Evolutionary conservation across 2,329 filamentous ascomycete genomes (phyloP).

Genomic region (Colletotrichum orbiculare): DNA sequence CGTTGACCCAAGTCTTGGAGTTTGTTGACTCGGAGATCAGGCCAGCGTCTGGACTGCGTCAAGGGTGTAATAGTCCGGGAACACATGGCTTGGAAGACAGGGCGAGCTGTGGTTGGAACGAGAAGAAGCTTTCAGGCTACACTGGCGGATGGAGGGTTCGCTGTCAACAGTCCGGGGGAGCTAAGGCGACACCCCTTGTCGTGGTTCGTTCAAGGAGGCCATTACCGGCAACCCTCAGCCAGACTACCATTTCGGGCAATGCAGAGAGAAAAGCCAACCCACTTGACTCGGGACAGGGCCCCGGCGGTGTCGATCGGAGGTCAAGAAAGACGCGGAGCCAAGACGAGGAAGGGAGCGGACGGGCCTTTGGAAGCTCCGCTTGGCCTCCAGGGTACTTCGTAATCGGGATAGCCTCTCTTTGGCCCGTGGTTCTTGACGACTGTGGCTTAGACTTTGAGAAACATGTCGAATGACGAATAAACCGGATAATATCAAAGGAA

Average conservation of each 20-base stretch:
- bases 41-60: conserved; percentile 18
- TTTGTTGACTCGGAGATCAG: conserved; percentile 9
- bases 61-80: conserved; percentile 28
- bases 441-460: conserved; percentile 1
- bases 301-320: conserved; percentile 25
- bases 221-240: conserved; percentile 4
- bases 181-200: conserved; percentile 1
- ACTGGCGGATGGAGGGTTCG: neutral
- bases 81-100: conserved; percentile 1
- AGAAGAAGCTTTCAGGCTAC: neutral
- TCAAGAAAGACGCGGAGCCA: neutral
- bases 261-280: neutral
- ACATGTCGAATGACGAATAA: neutral
- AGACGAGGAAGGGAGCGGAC: conserved; percentile 20
- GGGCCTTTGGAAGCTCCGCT: neutral
- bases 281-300: conserved; percentile 18
- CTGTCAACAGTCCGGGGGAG: neutral
- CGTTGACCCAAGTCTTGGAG: conserved; percentile 4
- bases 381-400: conserved; percentile 5
- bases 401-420: neutral
- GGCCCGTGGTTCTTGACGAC: neutral
- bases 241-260: conserved; percentile 27
- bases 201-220: conserved; percentile 6
- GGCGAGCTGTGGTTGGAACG: neutral
- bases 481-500: neutral